These are phyloP conservation scores for Protomyces arabidopsidicola DNA, from an alignment of 1,139 yeast genomes.

Conservation along the genomic window DNA sequence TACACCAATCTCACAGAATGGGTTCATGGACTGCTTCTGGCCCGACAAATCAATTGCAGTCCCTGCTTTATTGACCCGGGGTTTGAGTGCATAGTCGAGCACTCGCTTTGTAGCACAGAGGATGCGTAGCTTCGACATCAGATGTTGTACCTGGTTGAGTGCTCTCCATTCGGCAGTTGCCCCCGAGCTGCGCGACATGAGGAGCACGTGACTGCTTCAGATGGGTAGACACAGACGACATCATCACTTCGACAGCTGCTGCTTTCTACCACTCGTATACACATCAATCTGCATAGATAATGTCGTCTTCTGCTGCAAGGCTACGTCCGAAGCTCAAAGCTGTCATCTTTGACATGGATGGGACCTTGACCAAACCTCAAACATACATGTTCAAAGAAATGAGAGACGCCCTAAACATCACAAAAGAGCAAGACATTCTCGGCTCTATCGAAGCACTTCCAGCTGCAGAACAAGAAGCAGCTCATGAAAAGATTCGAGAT, in stretches of 20 bases:
- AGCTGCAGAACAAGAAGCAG: constrained; percentile 42
- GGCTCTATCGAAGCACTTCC: constrained; percentile 46
- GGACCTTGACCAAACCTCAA: constrained; percentile 61
- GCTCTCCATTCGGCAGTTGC: too few species aligned
- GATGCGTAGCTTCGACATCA: constrained; percentile 22
- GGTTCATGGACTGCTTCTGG: constrained; percentile 62
- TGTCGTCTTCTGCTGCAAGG: neutral
- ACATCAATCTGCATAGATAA: neutral
- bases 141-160: too few species aligned
- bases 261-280: neutral
- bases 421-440: constrained; percentile 49
- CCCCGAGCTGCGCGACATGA: too few species aligned
- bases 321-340: constrained; percentile 40
- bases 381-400: constrained; percentile 40
- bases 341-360: constrained; percentile 65
- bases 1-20: constrained; percentile 93
- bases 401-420: constrained; percentile 55
- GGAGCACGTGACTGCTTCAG: too few species aligned
- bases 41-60: constrained; percentile 88
- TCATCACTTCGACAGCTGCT: neutral
- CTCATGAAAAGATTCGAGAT: constrained; percentile 46
- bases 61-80: constrained; percentile 80
- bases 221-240: neutral
- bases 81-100: constrained; percentile 87
- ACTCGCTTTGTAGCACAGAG: constrained; percentile 92